Percentiles rank a stretch among this genome's conserved stretches.
Conservation (phyloP, 2,329 filamentous ascomycete species). For the Elsinoe perseae region DNA sequence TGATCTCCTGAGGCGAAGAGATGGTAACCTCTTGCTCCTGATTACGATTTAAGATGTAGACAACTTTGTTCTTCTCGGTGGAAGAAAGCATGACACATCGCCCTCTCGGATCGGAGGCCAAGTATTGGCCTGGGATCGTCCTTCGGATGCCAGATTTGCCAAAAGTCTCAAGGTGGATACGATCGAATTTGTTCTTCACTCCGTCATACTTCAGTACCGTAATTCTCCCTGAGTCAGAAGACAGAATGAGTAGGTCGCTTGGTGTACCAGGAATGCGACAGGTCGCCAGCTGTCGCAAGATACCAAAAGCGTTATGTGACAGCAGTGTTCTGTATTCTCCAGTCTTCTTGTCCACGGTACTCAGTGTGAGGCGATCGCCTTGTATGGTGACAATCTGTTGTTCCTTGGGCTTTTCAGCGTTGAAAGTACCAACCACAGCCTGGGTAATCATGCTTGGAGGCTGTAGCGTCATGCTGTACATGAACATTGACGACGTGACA, state of each 20-base stretch:
- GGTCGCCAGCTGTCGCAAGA: constrained; percentile 79
- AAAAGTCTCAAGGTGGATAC: constrained; percentile 92
- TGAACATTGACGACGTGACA: constrained; percentile 20
- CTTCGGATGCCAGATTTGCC: constrained; percentile 92
- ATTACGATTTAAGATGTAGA: constrained; percentile 96
- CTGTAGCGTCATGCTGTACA: constrained; percentile 90
- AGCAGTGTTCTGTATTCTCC: constrained; percentile 72
- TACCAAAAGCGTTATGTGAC: constrained; percentile 92
- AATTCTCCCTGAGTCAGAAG: constrained; percentile 91
- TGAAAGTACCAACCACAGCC: constrained; percentile 87
- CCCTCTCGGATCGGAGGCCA: constrained; percentile 91
- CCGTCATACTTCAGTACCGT: constrained; percentile 88
- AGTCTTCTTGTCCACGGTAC: constrained; percentile 66
- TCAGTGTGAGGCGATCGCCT: constrained; percentile 78
- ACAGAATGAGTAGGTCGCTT: constrained; percentile 97
- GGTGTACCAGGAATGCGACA: constrained; percentile 89
- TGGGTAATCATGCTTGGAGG: constrained; percentile 82
- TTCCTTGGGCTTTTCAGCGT: constrained; percentile 66
- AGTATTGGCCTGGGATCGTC: constrained; percentile 90
- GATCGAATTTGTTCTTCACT: constrained; percentile 76
- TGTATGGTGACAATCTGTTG: constrained; percentile 95
- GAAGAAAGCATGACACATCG: constrained; percentile 90
- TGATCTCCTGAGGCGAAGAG: constrained; percentile 91
- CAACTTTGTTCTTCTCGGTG: constrained; percentile 97
- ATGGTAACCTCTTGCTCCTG: constrained; percentile 91